Percentiles rank a stretch among this genome's conserved stretches.
Conservation (phyloP, 768 basidiomycete genomes). For the Coprinellus aureogranulatus region DNA sequence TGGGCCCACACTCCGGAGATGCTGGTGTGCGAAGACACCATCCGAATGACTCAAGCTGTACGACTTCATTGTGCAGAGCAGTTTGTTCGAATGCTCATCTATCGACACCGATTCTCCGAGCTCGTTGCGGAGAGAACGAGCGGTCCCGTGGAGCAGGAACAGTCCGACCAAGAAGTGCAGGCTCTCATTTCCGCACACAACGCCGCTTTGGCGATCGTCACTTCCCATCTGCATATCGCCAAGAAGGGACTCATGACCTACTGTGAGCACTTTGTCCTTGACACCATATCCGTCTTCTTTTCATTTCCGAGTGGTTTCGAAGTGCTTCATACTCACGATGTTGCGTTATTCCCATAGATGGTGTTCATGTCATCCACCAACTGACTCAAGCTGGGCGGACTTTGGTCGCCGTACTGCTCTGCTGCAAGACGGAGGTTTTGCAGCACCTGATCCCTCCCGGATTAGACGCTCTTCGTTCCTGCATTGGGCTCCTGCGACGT, state of each 20-base stretch:
- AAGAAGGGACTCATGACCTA: constrained; percentile 92
- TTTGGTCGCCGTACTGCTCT: constrained; percentile 80
- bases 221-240: constrained; percentile 80
- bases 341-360: constrained; percentile 50
- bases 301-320: constrained; percentile 1
- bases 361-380: constrained; percentile 94
- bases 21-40: constrained; percentile 78
- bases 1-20: constrained; percentile 84
- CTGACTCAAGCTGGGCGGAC: constrained; percentile 92
- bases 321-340: constrained; percentile 12
- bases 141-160: constrained; percentile 50
- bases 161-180: constrained; percentile 68
- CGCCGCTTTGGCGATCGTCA: constrained; percentile 78
- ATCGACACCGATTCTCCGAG: constrained; percentile 83
- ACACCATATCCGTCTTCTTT: neutral
- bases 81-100: constrained; percentile 82
- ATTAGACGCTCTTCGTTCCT: constrained; percentile 82
- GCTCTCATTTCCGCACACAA: constrained; percentile 75
- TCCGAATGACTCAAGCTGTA: constrained; percentile 86
- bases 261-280: constrained; percentile 54
- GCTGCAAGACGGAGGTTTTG: constrained; percentile 78
- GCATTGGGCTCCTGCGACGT: constrained; percentile 80
- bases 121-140: constrained; percentile 67
- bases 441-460: constrained; percentile 77
- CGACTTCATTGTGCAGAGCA: constrained; percentile 86